Evolutionary conservation across 1,139 yeast species (phyloP).

Genomic region (Pneumocystis canis): DNA sequence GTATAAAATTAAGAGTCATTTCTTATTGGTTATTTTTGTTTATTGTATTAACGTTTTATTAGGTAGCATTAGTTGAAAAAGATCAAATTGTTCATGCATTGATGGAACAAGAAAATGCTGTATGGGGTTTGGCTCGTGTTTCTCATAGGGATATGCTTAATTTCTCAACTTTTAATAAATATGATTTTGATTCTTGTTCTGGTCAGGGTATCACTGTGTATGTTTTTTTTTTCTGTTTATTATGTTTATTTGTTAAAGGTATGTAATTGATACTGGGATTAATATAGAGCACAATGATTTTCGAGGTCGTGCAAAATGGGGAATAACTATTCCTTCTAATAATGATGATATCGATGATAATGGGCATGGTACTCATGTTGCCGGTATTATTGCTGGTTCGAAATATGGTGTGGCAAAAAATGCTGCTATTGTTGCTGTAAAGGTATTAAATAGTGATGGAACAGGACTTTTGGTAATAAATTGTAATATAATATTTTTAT

Average conservation of each 20-base stretch:
- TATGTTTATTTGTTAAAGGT: constrained; percentile 13
- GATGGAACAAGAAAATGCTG: constrained; percentile 41
- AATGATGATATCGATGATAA: constrained; percentile 79
- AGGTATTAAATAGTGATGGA: constrained; percentile 39
- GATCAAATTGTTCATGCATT: constrained; percentile 9
- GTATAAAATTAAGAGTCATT: constrained; percentile 62
- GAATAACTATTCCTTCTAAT: constrained; percentile 72
- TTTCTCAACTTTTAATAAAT: constrained; percentile 70
- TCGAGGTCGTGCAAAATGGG: constrained; percentile 89
- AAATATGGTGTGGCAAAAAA: constrained; percentile 52
- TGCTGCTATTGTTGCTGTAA: constrained; percentile 44
- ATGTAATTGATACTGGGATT: constrained; percentile 83
- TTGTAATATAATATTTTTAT: neutral
- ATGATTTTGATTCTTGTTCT: constrained; percentile 66
- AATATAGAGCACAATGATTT: constrained; percentile 68
- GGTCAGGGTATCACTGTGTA: constrained; percentile 90
- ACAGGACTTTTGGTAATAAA: constrained; percentile 28
- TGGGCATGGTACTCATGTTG: constrained; percentile 64
- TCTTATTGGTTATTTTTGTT: constrained; percentile 27
- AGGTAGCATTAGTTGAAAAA: constrained; percentile 21
- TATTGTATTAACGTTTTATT: constrained; percentile 49
- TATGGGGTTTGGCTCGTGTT: constrained; percentile 93
- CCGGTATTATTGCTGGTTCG: constrained; percentile 49
- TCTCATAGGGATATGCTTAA: constrained; percentile 73
- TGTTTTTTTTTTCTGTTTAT: constrained; percentile 5